Evolutionary conservation across 768 basidiomycete genomes (phyloP), one percentile per base, ranked within the genome.

Genomic region (Lentinula lateritia): DNA sequence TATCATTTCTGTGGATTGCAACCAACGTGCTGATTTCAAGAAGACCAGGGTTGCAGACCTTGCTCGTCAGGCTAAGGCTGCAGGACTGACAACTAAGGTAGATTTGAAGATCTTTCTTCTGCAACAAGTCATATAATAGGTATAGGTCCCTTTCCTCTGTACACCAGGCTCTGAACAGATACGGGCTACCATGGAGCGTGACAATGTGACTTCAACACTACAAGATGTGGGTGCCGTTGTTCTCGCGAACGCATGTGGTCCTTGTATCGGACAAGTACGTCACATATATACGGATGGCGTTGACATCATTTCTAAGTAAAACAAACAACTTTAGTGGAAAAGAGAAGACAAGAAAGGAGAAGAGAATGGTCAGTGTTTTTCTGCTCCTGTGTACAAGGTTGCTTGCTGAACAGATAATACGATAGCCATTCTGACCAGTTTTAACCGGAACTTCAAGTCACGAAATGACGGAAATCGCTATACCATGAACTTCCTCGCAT

Each of bases 401-500:
- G 35, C 61, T 52, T 42, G 46, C 39, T 60, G n/a, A 60, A 55
- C 41, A 12, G 13, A 57, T 43, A n/a, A 10, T 6, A 28, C 39
- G 36, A 12, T 63, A 97, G 94, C 95, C 10, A 98, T 98, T 66
- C 74, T 99, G 61, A 98, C 96, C 0, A 97, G 94, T 42, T 98
- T 98, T 83, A 98, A 99, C 75, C 86, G 96, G 73, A 83, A 80
- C 73, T 78, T 77, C 83, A 95, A 93, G 76, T 94, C 95, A 2
- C 85, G 97, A 66, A 99, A 99, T 71, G 97, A 99, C 69, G 97
- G 95, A 23, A 98, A 98, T 72, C 80, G 83, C 42, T 79, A 87
- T 60, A 98, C 95, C 15, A 93, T 96, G 93, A 98, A 98, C 75
- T 98, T 99, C 79, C 83, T 99, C 61, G 94, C 96, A 7, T 98